A percentile compares a stretch with the other conserved stretches of the same genome.
Conservation (phyloP, 257 asterid species). For the Solanum neorickii region DNA sequence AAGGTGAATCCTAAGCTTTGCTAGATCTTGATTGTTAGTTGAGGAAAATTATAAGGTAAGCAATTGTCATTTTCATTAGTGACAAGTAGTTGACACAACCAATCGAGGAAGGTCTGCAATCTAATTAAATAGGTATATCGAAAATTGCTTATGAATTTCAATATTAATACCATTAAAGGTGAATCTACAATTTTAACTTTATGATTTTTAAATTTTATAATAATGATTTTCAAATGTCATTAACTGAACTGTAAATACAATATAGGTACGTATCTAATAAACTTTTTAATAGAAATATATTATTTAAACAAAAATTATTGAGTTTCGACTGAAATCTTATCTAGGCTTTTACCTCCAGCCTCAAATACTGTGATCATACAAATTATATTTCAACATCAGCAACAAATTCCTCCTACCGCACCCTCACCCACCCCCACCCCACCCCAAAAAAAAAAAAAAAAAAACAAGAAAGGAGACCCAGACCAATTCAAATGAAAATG, state of each 20-base stretch:
- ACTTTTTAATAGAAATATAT: too few species aligned
- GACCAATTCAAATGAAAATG: neutral
- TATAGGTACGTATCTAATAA: too few species aligned
- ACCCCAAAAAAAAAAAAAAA: neutral
- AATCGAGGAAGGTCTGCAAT: neutral
- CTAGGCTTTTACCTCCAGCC: neutral
- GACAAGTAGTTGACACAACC: neutral
- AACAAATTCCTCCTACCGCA: neutral
- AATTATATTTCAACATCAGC: neutral
- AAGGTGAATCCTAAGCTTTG: neutral
- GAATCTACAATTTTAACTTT: too few species aligned
- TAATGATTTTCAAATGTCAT: too few species aligned
- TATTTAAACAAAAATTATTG: neutral
- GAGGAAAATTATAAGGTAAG: neutral
- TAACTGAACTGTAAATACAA: too few species aligned
- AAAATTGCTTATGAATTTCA: neutral
- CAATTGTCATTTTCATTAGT: neutral
- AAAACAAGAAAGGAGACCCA: neutral
- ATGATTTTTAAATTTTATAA: too few species aligned
- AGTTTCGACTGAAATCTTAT: too few species aligned
- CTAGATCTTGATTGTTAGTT: neutral
- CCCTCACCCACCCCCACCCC: neutral
- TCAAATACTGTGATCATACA: neutral
- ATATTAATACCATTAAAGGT: rapidly evolving
- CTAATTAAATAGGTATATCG: neutral